Percentiles rank a stretch among this genome's conserved stretches.
phyloP scores from a whole-genome alignment of 2,329 filamentous ascomycete genomes.

The Aspergillus sp. region DNA sequence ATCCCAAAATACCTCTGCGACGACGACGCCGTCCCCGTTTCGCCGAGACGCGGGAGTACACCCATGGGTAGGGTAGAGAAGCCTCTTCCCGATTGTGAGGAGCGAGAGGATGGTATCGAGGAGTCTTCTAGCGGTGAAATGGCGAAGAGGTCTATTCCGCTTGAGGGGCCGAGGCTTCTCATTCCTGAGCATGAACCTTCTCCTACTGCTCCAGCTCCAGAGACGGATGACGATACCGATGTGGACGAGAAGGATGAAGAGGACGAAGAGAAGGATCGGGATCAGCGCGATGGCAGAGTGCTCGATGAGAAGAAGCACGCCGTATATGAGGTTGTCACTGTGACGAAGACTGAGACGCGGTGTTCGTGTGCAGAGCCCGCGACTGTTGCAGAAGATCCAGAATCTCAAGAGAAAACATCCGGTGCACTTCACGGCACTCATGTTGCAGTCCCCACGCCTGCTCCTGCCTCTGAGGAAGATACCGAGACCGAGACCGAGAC shows the following conservation, averaged over 20 bases:
- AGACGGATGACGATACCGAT: not conserved
- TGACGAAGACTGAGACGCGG: slow-evolving; percentile 1
- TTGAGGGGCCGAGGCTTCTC: no score
- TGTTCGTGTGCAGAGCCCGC: slow-evolving; percentile 1
- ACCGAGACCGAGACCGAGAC: not conserved
- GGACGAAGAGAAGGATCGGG: not conserved
- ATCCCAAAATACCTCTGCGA: slow-evolving; percentile 20
- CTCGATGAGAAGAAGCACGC: not conserved
- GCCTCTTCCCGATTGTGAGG: no score
- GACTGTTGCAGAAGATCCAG: not conserved
- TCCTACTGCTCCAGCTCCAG: no score
- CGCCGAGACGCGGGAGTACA: slow-evolving; percentile 13
- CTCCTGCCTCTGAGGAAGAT: not conserved
- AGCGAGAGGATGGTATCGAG: not conserved
- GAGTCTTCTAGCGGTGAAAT: not conserved
- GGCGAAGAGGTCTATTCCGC: no score
- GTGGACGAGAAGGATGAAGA: not conserved
- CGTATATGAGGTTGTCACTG: not conserved
- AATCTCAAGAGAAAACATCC: not conserved
- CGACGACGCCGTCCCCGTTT: slow-evolving; percentile 13
- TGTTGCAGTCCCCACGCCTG: not conserved
- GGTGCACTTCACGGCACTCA: not conserved
- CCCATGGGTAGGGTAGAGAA: slow-evolving; percentile 13
- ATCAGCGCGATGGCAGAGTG: no score
- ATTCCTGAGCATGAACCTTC: no score